Percentiles rank a stretch among this genome's conserved stretches.
phyloP scores from a whole-genome alignment of 352 stramenopile genomes.

The Globisporangium nunn region DNA sequence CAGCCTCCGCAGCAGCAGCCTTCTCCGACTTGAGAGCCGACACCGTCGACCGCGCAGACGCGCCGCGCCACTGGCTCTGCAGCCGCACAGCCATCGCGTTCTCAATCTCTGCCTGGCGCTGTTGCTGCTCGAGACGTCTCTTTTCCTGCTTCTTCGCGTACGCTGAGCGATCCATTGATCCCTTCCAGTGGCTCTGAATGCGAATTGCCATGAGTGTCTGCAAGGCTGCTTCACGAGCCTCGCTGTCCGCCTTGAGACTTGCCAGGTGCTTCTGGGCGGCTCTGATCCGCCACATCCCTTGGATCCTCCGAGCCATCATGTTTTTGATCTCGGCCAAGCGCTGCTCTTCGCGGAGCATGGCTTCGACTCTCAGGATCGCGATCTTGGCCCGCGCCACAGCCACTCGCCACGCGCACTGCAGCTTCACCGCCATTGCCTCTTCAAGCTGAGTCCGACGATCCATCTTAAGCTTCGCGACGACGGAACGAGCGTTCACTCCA shows the following conservation, averaged over 20 bases:
- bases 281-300: slow-evolving; percentile 23
- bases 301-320: slow-evolving; percentile 22
- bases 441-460: not conserved
- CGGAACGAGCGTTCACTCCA: slow-evolving; percentile 9
- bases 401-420: slow-evolving; percentile 14
- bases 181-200: slow-evolving; percentile 8
- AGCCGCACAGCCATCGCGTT: slow-evolving; percentile 16
- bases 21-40: slow-evolving; percentile 8
- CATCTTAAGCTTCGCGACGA: slow-evolving; percentile 4
- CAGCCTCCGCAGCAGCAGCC: slow-evolving; percentile 1
- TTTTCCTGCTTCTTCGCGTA: not conserved
- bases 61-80: slow-evolving; percentile 18
- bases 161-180: not conserved
- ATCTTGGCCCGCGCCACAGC: slow-evolving; percentile 4
- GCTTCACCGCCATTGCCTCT: slow-evolving; percentile 1
- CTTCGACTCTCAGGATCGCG: slow-evolving; percentile 5
- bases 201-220: slow-evolving; percentile 12
- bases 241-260: slow-evolving; percentile 3
- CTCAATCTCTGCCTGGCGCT: slow-evolving; percentile 3
- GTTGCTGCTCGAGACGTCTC: not conserved
- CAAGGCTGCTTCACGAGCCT: not conserved
- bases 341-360: slow-evolving; percentile 15
- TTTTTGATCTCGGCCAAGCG: slow-evolving; percentile 5
- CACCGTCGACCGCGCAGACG: slow-evolving; percentile 9
- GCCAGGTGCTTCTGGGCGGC: not conserved